These are phyloP conservation scores for Sporothrix brunneoviolacea DNA, from an alignment of 2,329 filamentous ascomycete genomes.

Conservation along the genomic window DNA sequence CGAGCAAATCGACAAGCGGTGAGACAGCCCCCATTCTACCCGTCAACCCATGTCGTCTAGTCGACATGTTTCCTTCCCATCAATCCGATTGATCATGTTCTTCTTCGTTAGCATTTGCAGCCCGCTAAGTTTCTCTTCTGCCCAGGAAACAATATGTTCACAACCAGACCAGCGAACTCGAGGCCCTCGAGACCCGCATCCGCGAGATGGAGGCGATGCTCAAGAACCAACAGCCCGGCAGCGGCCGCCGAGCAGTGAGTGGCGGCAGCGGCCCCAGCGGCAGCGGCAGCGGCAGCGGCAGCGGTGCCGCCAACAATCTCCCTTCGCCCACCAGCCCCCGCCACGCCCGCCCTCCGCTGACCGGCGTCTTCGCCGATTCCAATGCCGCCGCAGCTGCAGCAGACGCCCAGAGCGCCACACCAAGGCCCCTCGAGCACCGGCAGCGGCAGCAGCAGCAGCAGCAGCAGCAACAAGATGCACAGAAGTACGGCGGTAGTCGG, in stretches of 20 bases:
- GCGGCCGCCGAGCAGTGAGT: neutral
- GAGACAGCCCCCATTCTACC: conserved; percentile 28
- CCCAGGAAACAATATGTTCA: conserved; percentile 72
- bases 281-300: neutral
- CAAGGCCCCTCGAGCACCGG: conserved; percentile 17
- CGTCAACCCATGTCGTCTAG: neutral
- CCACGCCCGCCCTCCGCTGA: conserved; percentile 25
- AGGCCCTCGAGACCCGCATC: conserved; percentile 76
- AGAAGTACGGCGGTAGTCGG: conserved; percentile 40
- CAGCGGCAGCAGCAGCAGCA: conserved; percentile 10
- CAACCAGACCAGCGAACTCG: conserved; percentile 69
- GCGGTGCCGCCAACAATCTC: conserved; percentile 10
- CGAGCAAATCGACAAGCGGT: conserved; percentile 77
- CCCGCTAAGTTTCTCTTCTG: conserved; percentile 1
- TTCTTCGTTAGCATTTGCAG: too few relatives aligned
- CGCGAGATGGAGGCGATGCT: conserved; percentile 80
- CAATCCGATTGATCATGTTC: too few relatives aligned
- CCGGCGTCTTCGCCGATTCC: conserved; percentile 21
- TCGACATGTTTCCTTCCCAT: too few relatives aligned
- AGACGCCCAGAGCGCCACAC: conserved; percentile 12
- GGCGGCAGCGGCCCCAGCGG: neutral
- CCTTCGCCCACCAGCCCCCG: conserved; percentile 19
- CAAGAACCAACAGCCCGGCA: conserved; percentile 34
- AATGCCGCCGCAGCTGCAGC: conserved; percentile 21
- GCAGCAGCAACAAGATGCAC: conserved; percentile 19